Evolutionary conservation across 108 stramenopile genomes (phyloP).

Genomic region (Nitzschia putrida): DNA sequence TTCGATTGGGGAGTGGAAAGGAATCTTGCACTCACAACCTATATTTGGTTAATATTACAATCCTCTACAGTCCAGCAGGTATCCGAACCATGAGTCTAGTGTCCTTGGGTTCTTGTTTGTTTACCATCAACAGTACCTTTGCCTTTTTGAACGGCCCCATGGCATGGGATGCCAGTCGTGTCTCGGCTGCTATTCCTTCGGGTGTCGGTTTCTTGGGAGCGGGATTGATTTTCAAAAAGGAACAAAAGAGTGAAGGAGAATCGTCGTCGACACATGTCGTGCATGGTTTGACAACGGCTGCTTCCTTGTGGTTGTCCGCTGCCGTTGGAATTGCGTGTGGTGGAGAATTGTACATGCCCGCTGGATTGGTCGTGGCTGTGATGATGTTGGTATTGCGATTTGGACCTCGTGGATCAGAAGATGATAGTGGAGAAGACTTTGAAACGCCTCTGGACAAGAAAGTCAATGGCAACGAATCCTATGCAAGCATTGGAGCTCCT

Average conservation of each 20-base stretch:
- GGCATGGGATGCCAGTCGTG: slow-evolving; percentile 79
- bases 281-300: slow-evolving; percentile 82
- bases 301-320: slow-evolving; percentile 69
- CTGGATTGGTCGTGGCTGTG: slow-evolving; percentile 64
- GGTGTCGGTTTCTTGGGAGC: slow-evolving; percentile 90
- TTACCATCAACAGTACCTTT: slow-evolving; percentile 81
- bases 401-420: slow-evolving; percentile 55
- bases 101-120: slow-evolving; percentile 81
- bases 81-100: slow-evolving; percentile 91
- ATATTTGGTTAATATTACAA: too few relatives aligned
- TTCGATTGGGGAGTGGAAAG: too few relatives aligned
- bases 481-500: too few relatives aligned
- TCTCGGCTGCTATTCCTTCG: slow-evolving; percentile 81
- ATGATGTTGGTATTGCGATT: slow-evolving; percentile 83
- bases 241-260: slow-evolving; percentile 50
- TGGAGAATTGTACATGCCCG: slow-evolving; percentile 85
- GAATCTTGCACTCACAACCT: too few relatives aligned
- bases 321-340: slow-evolving; percentile 78
- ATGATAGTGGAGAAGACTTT: slow-evolving; percentile 34
- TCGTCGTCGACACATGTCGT: slow-evolving; percentile 49
- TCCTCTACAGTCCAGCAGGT: slow-evolving; percentile 76
- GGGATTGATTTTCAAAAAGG: slow-evolving; percentile 79
- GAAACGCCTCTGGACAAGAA: neutral
- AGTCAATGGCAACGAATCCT: too few relatives aligned
- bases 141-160: slow-evolving; percentile 84